phyloP scores from a whole-genome alignment of 192 early-diverging fungal genomes.

The Geranomyces michiganensis region DNA sequence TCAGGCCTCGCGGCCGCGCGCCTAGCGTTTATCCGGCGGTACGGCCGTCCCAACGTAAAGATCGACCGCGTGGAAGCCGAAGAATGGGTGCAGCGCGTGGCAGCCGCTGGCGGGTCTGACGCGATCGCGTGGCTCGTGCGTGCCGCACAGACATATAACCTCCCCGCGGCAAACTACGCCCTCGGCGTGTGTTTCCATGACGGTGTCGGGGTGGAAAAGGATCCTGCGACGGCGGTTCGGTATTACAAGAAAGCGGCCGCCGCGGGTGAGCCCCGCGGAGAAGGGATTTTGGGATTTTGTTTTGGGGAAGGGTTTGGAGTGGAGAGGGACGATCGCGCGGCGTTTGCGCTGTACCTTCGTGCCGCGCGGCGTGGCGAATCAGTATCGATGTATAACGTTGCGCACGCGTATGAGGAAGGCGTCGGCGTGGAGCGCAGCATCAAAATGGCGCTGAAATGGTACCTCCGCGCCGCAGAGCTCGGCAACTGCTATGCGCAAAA shows the following conservation, averaged over 20 bases:
- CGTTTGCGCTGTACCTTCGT: constrained; percentile 59
- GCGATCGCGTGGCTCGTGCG: constrained; percentile 67
- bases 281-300: constrained; percentile 77
- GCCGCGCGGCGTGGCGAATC: constrained; percentile 55
- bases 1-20: constrained; percentile 71
- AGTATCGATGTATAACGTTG: constrained; percentile 65
- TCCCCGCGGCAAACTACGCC: constrained; percentile 68
- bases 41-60: constrained; percentile 75
- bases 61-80: constrained; percentile 84
- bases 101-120: constrained; percentile 51
- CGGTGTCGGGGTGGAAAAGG: constrained; percentile 70
- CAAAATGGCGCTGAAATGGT: constrained; percentile 61
- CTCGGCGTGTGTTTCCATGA: constrained; percentile 86
- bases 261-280: constrained; percentile 52
- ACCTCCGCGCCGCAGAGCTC: constrained; percentile 58
- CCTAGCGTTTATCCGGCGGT: constrained; percentile 75
- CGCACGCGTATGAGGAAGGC: constrained; percentile 62
- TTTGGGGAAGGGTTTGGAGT: constrained; percentile 87
- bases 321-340: constrained; percentile 61
- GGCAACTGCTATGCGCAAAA: constrained; percentile 80
- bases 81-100: constrained; percentile 68
- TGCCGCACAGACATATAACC: constrained; percentile 59
- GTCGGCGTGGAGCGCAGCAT: constrained; percentile 45
- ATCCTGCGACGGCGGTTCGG: constrained; percentile 63
- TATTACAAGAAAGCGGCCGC: constrained; percentile 70